Evolutionary conservation across 2,329 filamentous ascomycete genomes (phyloP).

Genomic region (Aspergillus puulaauensis): DNA sequence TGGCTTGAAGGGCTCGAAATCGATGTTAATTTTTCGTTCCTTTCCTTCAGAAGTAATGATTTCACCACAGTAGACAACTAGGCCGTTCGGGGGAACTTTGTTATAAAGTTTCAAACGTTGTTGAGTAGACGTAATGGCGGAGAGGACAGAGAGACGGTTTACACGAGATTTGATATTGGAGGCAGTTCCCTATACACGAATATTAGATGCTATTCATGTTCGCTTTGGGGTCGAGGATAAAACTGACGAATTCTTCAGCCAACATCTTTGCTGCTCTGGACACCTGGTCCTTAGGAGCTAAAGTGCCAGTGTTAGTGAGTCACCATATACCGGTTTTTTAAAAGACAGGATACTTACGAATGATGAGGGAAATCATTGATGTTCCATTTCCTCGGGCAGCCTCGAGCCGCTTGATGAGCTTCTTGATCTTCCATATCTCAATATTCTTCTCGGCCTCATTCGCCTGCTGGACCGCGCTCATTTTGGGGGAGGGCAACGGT

Average conservation of each 20-base stretch:
- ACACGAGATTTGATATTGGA: slow-evolving; percentile 99
- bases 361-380: slow-evolving; percentile 99
- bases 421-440: slow-evolving; percentile 92
- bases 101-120: slow-evolving; percentile 99
- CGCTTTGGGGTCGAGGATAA: neutral
- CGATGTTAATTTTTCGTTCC: slow-evolving; percentile 99
- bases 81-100: slow-evolving; percentile 95
- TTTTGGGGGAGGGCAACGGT: slow-evolving; percentile 55
- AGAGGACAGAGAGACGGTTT: slow-evolving; percentile 96
- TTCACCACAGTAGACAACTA: slow-evolving; percentile 99
- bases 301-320: slow-evolving; percentile 19
- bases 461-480: slow-evolving; percentile 73
- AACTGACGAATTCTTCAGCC: slow-evolving; percentile 96
- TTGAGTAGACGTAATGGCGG: slow-evolving; percentile 97
- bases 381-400: slow-evolving; percentile 97
- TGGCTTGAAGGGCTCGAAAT: slow-evolving; percentile 99
- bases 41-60: slow-evolving; percentile 98
- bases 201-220: slow-evolving; percentile 9
- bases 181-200: slow-evolving; percentile 72
- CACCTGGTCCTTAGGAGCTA: slow-evolving; percentile 96
- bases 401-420: slow-evolving; percentile 98
- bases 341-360: slow-evolving; percentile 64
- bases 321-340: neutral
- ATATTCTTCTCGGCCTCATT: slow-evolving; percentile 98
- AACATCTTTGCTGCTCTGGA: slow-evolving; percentile 98